Base-by-base conservation (phyloP, 306 rosid genomes). In the Quercus ilex region DNA sequence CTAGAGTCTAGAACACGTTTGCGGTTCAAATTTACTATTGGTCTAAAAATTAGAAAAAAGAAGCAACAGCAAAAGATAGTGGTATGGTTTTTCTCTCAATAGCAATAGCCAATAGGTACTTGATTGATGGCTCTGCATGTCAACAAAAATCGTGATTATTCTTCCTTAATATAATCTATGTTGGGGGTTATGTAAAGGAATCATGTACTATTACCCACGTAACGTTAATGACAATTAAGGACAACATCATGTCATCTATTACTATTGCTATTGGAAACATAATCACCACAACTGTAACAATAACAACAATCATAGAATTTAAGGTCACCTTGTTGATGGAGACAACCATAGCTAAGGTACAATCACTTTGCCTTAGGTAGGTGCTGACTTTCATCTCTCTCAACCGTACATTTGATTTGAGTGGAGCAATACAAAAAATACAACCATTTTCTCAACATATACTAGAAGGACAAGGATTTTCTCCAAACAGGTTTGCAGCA, bases 221-320 rank as follows among this genome's bases (percentile, higher is more conserved):
- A 13, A 10, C 23, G 26, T 12, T 56, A 28, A 43, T 30, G 55
- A 38, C 52, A 21, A 31, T 13, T n/a, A 13, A 52, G 57, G 46
- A 20, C 69, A 26, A 14, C 38, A 21, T 69, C 25, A 53, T 53
- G 62, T 70, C 10, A 60, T 76, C n/a, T 60, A 33, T 41, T 41
- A 41, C 46, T 41, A 8, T 41, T 41, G 46, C 46, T 41, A 41
- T 38, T 15, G 55, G 25, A 67, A 72, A 71, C 69, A 63, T 9
- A 25, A 58, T 74, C 65, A 78, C 75, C 82, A 49, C 72, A 3
- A 68, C 31, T 57, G 70, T 69, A 33, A 57, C 67, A 55, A 55
- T 20, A 1, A 68, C 18, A 15, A 13, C 4, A 21, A 41, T 46
- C 74, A 41, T 74, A 12, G 41, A 20, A 43, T 25, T 59, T 26